phyloP scores from a whole-genome alignment of 2,329 filamentous ascomycete genomes.

The Sarocladiaceae sp. region DNA sequence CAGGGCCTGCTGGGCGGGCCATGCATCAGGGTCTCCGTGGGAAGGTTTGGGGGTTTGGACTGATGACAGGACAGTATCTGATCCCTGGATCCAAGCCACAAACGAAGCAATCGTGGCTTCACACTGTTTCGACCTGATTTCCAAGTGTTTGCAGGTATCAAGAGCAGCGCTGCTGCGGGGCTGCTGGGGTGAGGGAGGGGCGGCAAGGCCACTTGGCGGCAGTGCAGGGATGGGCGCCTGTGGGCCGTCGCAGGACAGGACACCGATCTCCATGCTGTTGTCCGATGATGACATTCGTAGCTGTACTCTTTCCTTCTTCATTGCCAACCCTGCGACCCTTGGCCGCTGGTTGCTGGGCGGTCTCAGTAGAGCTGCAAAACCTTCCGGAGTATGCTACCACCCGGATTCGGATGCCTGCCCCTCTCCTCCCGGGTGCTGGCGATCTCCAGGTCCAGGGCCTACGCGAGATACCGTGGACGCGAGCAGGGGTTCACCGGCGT shows the following conservation, averaged over 20 bases:
- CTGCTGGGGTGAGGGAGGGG: background rate
- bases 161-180: constrained; percentile 7
- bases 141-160: too few relatives aligned
- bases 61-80: constrained; percentile 5
- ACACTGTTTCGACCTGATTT: background rate
- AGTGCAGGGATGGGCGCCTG: background rate
- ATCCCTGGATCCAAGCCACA: constrained; percentile 2
- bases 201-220: constrained; percentile 4
- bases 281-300: constrained; percentile 5
- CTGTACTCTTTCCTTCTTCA: background rate
- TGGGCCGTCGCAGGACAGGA: too few relatives aligned
- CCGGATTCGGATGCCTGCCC: constrained; percentile 3
- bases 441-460: background rate
- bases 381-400: too few relatives aligned
- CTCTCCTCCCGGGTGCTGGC: background rate
- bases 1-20: background rate
- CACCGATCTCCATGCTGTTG: constrained; percentile 2
- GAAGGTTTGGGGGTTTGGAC: background rate
- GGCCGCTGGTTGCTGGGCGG: background rate
- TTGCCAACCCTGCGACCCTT: background rate
- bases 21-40: background rate
- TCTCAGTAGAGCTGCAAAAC: too few relatives aligned
- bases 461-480: background rate
- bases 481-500: background rate
- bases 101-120: constrained; percentile 7